phyloP scores from a whole-genome alignment of 2,329 filamentous ascomycete genomes.

The Colletotrichum agaves region DNA sequence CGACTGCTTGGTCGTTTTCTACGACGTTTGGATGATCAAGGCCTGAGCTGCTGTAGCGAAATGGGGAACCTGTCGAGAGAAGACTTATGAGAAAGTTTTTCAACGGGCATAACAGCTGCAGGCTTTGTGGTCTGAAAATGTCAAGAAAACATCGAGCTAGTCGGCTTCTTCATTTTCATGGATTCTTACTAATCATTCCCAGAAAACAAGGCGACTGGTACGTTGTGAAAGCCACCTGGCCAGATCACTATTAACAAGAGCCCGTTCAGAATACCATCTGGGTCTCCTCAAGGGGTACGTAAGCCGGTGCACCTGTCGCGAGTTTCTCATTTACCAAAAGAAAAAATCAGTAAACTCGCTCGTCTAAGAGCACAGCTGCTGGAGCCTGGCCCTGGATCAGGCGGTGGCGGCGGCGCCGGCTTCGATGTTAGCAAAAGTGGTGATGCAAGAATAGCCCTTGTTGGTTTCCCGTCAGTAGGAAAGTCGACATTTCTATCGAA shows the following conservation, averaged over 20 bases:
- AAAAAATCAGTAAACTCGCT: slow-evolving; percentile 81
- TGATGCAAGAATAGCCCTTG: slow-evolving; percentile 94
- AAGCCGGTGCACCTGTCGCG: neutral
- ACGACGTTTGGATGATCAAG: neutral
- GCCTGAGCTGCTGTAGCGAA: too few species aligned
- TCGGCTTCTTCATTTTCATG: neutral
- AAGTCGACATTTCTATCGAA: slow-evolving; percentile 99
- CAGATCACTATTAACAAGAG: slow-evolving; percentile 11
- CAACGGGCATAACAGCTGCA: too few species aligned
- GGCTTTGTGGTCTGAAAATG: neutral
- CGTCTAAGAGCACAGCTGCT: slow-evolving; percentile 93
- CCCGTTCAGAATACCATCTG: slow-evolving; percentile 87
- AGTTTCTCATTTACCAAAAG: neutral
- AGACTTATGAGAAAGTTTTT: too few species aligned
- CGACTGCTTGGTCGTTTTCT: neutral
- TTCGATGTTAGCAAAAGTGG: slow-evolving; percentile 97
- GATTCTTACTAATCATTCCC: slow-evolving; percentile 45
- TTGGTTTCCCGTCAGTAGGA: slow-evolving; percentile 98
- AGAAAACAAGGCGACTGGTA: slow-evolving; percentile 99
- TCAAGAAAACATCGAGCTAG: neutral
- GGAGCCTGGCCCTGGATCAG: slow-evolving; percentile 84
- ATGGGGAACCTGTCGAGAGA: too few species aligned
- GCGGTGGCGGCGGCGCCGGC: slow-evolving; percentile 81
- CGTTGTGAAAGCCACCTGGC: slow-evolving; percentile 45
- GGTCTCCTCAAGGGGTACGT: slow-evolving; percentile 94